Conservation (phyloP, 2,329 filamentous ascomycete genomes). For the Trichothecium roseum region DNA sequence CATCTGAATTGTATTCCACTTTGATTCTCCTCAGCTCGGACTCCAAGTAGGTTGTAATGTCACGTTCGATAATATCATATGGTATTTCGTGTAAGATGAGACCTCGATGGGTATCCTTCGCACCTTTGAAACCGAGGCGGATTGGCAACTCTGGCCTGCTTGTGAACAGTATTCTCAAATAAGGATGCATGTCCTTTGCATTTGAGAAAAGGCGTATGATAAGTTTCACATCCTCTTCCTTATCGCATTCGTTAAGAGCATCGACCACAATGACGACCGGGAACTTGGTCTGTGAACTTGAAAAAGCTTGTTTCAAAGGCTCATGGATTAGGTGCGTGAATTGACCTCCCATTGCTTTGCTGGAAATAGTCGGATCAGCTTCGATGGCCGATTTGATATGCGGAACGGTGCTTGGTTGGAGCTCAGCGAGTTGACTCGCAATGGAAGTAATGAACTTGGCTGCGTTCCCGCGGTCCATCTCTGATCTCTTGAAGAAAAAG, state of each 20-base stretch:
- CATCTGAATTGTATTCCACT: too few relatives aligned
- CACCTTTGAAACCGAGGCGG: constrained; percentile 20
- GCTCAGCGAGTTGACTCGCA: constrained; percentile 18
- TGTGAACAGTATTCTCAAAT: constrained; percentile 26
- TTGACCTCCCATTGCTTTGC: constrained; percentile 21
- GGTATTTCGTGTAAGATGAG: constrained; percentile 4
- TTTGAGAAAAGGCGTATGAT: constrained; percentile 18
- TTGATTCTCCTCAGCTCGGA: too few relatives aligned
- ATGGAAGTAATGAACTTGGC: constrained; percentile 29
- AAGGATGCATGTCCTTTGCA: too few relatives aligned
- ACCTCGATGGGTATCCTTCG: constrained; percentile 11
- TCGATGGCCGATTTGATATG: constrained; percentile 19
- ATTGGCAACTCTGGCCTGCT: constrained; percentile 29
- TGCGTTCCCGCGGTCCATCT: constrained; percentile 23
- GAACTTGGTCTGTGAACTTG: too few relatives aligned
- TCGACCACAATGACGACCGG: constrained; percentile 23
- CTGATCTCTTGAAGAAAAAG: constrained; percentile 35
- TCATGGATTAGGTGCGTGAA: constrained; percentile 27
- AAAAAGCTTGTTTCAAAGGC: constrained; percentile 13
- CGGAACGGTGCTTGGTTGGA: constrained; percentile 15
- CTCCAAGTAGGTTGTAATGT: too few relatives aligned
- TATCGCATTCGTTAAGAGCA: constrained; percentile 15
- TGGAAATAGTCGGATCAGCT: constrained; percentile 14
- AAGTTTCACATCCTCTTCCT: constrained; percentile 17
- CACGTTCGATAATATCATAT: too few relatives aligned